Percentiles rank a stretch among this genome's conserved stretches.
phyloP scores from a whole-genome alignment of 176 grass and related monocot species.

The Oryza rufipogon region DNA sequence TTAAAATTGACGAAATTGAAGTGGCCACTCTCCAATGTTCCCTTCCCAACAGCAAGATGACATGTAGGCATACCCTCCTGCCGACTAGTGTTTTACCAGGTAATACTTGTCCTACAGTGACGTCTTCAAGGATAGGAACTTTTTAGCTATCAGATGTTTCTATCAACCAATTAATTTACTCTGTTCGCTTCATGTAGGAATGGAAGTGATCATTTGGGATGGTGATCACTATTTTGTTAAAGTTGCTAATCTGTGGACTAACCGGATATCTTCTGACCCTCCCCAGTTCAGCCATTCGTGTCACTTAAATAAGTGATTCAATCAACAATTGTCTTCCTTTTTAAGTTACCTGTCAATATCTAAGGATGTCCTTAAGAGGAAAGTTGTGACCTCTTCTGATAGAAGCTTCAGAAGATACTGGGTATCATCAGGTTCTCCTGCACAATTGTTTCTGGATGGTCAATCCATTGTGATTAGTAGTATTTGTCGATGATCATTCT shows the following conservation, averaged over 20 bases:
- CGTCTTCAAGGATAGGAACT: background rate
- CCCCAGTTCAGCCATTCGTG: conserved; percentile 6
- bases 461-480: background rate
- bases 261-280: conserved; percentile 51
- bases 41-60: background rate
- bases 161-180: conserved; percentile 19
- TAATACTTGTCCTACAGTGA: conserved; percentile 30
- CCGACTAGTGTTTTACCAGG: conserved; percentile 44
- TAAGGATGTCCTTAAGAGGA: background rate
- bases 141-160: background rate
- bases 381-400: conserved; percentile 1
- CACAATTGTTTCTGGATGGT: conserved; percentile 8
- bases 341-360: conserved; percentile 19
- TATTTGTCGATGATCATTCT: conserved; percentile 33
- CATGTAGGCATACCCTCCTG: conserved; percentile 52
- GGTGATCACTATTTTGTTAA: conserved; percentile 60
- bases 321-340: background rate
- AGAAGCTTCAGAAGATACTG: conserved; percentile 6
- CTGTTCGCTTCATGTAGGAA: conserved; percentile 35
- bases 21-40: conserved; percentile 14
- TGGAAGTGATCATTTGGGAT: conserved; percentile 54
- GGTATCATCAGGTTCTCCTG: background rate
- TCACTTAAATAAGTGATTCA: background rate
- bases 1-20: conserved; percentile 46
- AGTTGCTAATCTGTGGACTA: conserved; percentile 66